A percentile compares a stretch with the other conserved stretches of the same genome.
Conservation (phyloP, 148 eudicot genomes). For the Nepenthes mirabilis region DNA sequence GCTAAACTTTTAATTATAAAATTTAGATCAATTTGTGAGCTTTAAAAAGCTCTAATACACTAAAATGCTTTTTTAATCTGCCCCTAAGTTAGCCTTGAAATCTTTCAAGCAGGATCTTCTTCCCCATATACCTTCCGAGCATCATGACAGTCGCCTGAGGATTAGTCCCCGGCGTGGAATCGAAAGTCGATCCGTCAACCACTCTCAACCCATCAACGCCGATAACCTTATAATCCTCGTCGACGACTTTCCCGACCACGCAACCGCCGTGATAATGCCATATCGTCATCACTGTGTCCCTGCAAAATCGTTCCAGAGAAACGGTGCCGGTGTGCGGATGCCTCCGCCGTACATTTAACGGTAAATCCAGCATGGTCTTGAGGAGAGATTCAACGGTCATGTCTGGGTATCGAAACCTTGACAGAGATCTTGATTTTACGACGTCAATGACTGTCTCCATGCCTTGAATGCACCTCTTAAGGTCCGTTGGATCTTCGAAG, state of each 20-base stretch:
- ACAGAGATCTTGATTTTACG: conserved; percentile 28
- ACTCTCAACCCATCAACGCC: conserved; percentile 44
- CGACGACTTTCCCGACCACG: conserved; percentile 48
- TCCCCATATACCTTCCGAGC: conserved; percentile 85
- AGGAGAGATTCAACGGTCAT: conserved; percentile 24
- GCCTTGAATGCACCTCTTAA: conserved; percentile 41
- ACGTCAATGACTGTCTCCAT: conserved; percentile 36
- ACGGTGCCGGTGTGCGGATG: conserved; percentile 13
- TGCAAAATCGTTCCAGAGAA: conserved; percentile 44
- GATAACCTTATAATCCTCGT: conserved; percentile 41
- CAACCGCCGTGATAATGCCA: conserved; percentile 89
- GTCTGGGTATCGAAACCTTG: conserved; percentile 31
- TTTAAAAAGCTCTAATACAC: too few species aligned
- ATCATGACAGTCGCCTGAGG: conserved; percentile 80
- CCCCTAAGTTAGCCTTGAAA: background rate
- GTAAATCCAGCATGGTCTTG: conserved; percentile 22
- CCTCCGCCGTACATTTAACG: conserved; percentile 17
- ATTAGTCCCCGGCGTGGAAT: conserved; percentile 58
- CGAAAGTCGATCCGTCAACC: conserved; percentile 52
- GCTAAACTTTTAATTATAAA: too few species aligned
- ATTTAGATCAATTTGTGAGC: too few species aligned
- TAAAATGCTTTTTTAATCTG: too few species aligned
- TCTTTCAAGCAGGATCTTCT: conserved; percentile 28
- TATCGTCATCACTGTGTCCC: conserved; percentile 56
- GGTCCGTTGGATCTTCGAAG: conserved; percentile 46